These are phyloP conservation scores for Chrysanthemum seticuspe DNA, from an alignment of 129 eudicot species.

Conservation along the genomic window DNA sequence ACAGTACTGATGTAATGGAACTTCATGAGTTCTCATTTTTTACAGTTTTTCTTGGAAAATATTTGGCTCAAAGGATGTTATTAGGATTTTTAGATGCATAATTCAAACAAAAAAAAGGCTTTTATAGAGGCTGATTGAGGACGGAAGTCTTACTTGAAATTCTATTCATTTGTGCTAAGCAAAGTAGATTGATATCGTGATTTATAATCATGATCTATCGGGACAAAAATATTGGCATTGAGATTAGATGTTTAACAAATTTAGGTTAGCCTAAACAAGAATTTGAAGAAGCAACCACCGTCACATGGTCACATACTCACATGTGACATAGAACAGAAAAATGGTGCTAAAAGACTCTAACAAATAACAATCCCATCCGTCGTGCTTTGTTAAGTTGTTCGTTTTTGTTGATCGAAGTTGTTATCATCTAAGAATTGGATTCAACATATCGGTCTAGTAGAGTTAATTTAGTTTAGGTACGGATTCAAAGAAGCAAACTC, in stretches of 20 bases:
- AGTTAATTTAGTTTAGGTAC: slow-evolving; percentile 14
- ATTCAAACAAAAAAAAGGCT: neutral
- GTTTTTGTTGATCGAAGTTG: no score
- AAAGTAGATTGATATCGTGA: slow-evolving; percentile 7
- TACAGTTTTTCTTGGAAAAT: slow-evolving; percentile 2
- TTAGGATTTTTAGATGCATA: neutral
- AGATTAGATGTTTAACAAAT: neutral
- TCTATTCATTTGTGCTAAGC: neutral
- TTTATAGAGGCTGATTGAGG: neutral
- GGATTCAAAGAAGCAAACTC: slow-evolving; percentile 15
- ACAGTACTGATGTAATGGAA: neutral
- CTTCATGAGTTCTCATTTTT: slow-evolving; percentile 7
- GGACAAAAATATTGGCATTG: slow-evolving; percentile 3
- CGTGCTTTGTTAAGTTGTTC: no score
- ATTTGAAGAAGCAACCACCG: slow-evolving; percentile 13
- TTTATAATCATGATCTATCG: neutral
- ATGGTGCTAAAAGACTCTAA: no score
- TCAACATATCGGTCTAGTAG: neutral
- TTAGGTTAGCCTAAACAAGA: slow-evolving; percentile 14
- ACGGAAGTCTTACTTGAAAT: neutral
- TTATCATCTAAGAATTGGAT: no score
- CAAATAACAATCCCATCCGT: no score
- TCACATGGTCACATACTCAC: slow-evolving; percentile 29
- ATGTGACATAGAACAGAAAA: slow-evolving; percentile 1
- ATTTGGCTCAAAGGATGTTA: neutral